These are phyloP conservation scores for Hemisphaericaspora subhashii DNA, from an alignment of 1,139 yeast genomes.

Conservation along the genomic window DNA sequence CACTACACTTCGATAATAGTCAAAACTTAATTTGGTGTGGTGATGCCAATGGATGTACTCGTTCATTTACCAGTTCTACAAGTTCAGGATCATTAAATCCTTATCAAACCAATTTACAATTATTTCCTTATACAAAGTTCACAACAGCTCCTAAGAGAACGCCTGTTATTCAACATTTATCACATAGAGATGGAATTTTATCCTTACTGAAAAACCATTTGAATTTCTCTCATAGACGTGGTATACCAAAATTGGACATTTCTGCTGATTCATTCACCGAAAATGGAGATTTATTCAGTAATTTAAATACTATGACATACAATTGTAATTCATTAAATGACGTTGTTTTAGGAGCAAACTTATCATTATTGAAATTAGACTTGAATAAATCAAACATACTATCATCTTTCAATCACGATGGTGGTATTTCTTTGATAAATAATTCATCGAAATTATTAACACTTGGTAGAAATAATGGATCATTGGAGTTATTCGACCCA, in stretches of 20 bases:
- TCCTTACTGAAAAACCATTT: slow-evolving; percentile 55
- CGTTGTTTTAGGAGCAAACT: slow-evolving; percentile 34
- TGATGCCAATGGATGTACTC: slow-evolving; percentile 48
- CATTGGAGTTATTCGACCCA: slow-evolving; percentile 78
- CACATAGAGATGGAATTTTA: slow-evolving; percentile 58
- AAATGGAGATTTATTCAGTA: slow-evolving; percentile 28
- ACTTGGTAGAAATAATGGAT: slow-evolving; percentile 68
- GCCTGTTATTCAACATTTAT: slow-evolving; percentile 50
- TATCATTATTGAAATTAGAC: slow-evolving; percentile 58
- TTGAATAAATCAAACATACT: slow-evolving; percentile 49
- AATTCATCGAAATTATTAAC: slow-evolving; percentile 48
- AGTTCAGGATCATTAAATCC: slow-evolving; percentile 35
- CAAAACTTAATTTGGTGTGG: slow-evolving; percentile 87
- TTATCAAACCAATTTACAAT: slow-evolving; percentile 21
- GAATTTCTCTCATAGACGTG: slow-evolving; percentile 58
- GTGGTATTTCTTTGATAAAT: slow-evolving; percentile 34
- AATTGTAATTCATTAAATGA: slow-evolving; percentile 37
- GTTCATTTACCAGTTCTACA: slow-evolving; percentile 28
- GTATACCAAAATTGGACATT: slow-evolving; percentile 45
- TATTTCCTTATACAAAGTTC: slow-evolving; percentile 53
- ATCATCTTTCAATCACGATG: slow-evolving; percentile 26
- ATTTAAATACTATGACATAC: slow-evolving; percentile 38
- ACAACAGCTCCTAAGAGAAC: slow-evolving; percentile 38
- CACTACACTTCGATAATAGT: slow-evolving; percentile 64
- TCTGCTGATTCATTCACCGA: slow-evolving; percentile 29